Percentiles rank a stretch among this genome's conserved stretches.
Evolutionary conservation across 2,329 filamentous ascomycete species (phyloP).

Genomic region (Aspergillus caelatus): DNA sequence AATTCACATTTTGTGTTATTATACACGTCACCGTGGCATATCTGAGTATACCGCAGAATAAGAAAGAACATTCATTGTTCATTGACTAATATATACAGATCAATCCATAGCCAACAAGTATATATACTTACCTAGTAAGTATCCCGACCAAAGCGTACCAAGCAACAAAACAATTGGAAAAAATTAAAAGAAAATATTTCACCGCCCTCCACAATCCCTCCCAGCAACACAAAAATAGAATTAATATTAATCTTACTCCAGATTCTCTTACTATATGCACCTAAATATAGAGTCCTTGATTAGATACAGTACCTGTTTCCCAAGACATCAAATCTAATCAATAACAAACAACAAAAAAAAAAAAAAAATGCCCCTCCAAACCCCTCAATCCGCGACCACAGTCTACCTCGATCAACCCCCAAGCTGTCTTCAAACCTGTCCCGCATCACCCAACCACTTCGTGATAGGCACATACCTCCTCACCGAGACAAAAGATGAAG

Average conservation of each 20-base stretch:
- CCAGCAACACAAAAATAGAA: not conserved
- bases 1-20: rapidly evolving
- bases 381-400: conserved; percentile 35
- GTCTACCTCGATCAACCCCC: conserved; percentile 47
- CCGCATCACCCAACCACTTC: conserved; percentile 62
- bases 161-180: too few relatives aligned
- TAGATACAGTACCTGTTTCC: not conserved
- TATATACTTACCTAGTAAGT: too few relatives aligned
- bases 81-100: too few relatives aligned
- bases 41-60: not conserved
- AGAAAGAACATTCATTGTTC: not conserved
- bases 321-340: not conserved
- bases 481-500: conserved; percentile 34
- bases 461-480: conserved; percentile 85
- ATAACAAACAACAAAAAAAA: not conserved
- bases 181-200: not conserved
- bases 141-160: too few relatives aligned
- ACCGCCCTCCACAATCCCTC: not conserved
- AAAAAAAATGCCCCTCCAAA: conserved; percentile 24
- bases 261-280: not conserved
- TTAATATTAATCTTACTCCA: not conserved
- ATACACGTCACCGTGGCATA: not conserved
- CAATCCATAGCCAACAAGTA: too few relatives aligned
- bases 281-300: not conserved
- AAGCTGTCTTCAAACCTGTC: conserved; percentile 50